A percentile compares a stretch with the other conserved stretches of the same genome.
These are phyloP conservation scores for Oryza meyeriana DNA, from an alignment of 176 grass and related monocot genomes.

Conservation along the genomic window DNA sequence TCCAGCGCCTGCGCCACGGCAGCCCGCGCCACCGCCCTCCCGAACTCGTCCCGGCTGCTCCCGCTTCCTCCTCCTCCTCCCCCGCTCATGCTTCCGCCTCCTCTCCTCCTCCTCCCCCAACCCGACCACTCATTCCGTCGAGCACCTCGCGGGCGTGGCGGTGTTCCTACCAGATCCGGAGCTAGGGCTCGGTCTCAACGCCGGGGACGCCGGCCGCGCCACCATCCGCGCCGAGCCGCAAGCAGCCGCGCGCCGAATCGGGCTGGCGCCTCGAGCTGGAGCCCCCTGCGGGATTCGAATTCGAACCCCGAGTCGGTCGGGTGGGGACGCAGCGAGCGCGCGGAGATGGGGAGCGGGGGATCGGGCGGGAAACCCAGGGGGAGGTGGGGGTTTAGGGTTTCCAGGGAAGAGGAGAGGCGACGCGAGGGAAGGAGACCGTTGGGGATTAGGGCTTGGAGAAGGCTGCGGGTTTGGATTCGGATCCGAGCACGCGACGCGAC, in stretches of 20 bases:
- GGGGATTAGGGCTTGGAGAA: conserved; percentile 31
- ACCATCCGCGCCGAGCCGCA: background rate
- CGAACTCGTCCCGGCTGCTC: conserved; percentile 56
- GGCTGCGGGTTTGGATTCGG: conserved; percentile 11
- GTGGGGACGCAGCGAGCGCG: too few relatives aligned
- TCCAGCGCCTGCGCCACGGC: conserved; percentile 71
- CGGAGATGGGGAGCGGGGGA: background rate
- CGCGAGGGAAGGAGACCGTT: conserved; percentile 15
- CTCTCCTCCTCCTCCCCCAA: conserved; percentile 29
- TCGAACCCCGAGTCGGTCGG: background rate
- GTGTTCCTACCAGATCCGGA: conserved; percentile 44
- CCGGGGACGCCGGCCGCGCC: background rate
- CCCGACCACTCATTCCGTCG: conserved; percentile 33
- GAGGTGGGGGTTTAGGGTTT: conserved; percentile 7
- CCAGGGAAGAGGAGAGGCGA: background rate
- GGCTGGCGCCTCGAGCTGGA: conserved; percentile 10
- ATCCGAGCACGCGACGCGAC: conserved; percentile 29
- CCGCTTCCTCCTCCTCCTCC: conserved; percentile 17
- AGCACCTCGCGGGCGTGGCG: conserved; percentile 42
- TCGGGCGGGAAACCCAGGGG: conserved; percentile 24
- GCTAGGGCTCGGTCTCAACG: conserved; percentile 48
- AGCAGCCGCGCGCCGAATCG: conserved; percentile 5
- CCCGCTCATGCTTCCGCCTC: conserved; percentile 17
- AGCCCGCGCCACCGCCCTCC: conserved; percentile 57
- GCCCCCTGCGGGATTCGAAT: background rate